phyloP scores from a whole-genome alignment of 202 grass and related monocot genomes.

The Alloteropsis angusta region DNA sequence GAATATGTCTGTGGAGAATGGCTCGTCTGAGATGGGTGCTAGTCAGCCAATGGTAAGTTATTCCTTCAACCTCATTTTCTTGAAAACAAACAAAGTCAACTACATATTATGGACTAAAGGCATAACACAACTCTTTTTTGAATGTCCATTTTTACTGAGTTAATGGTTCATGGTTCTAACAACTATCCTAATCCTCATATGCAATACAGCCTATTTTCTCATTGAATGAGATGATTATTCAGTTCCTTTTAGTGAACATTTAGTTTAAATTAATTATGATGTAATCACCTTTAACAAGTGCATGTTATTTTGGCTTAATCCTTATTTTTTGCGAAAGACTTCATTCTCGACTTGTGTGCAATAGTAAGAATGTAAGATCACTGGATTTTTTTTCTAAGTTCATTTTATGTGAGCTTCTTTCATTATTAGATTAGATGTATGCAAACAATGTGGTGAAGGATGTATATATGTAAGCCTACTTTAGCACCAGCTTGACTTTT shows the following conservation, averaged over 20 bases:
- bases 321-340: too few relatives aligned
- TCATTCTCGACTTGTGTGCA: not conserved
- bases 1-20: not conserved
- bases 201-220: conserved; percentile 29
- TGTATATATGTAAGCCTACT: not conserved
- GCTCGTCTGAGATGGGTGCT: conserved; percentile 1
- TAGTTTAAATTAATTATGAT: not conserved
- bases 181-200: conserved; percentile 32
- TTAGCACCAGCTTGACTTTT: not conserved
- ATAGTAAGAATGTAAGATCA: not conserved
- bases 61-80: not conserved
- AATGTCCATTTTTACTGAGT: not conserved
- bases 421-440: not conserved
- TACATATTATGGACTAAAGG: not conserved
- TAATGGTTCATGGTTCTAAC: conserved; percentile 6
- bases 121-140: not conserved
- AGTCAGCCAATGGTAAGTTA: conserved; percentile 37
- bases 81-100: not conserved
- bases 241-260: not conserved
- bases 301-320: not conserved
- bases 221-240: not conserved
- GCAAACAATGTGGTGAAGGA: not conserved
- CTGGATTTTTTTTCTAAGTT: not conserved
- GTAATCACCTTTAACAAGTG: not conserved
- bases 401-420: not conserved